Conservation (phyloP, 1,139 yeast genomes). For the Meyerozyma sp. region DNA sequence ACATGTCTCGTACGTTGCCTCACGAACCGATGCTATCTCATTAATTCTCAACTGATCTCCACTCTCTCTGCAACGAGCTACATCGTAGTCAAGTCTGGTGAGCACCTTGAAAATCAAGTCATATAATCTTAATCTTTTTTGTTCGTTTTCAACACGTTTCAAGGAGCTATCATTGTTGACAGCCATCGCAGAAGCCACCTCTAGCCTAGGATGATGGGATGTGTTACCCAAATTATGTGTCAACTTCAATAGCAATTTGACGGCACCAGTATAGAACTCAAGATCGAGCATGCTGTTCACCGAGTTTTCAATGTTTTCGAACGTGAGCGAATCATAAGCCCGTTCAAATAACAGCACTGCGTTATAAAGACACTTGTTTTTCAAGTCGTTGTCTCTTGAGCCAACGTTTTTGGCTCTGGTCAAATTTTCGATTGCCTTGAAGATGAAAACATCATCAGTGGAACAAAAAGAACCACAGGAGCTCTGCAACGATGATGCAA, state of each 20-base stretch:
- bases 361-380: constrained; percentile 63
- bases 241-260: constrained; percentile 73
- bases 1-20: constrained; percentile 69
- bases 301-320: constrained; percentile 80
- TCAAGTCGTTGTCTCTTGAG: constrained; percentile 61
- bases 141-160: constrained; percentile 14
- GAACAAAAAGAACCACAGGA: constrained; percentile 96
- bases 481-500: constrained; percentile 83
- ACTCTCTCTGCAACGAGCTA: constrained; percentile 46
- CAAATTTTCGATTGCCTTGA: constrained; percentile 88
- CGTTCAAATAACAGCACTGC: constrained; percentile 75
- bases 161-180: constrained; percentile 5
- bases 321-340: constrained; percentile 71
- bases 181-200: not conserved
- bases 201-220: constrained; percentile 3
- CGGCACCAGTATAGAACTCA: constrained; percentile 80
- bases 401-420: constrained; percentile 82
- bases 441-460: constrained; percentile 86
- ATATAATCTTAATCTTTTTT: constrained; percentile 54
- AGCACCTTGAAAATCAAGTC: constrained; percentile 70
- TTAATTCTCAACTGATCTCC: constrained; percentile 41
- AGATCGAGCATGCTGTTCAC: constrained; percentile 72
- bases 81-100: constrained; percentile 64
- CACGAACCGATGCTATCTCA: constrained; percentile 58
- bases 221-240: constrained; percentile 59